A percentile compares a stretch with the other conserved stretches of the same genome.
phyloP scores from a whole-genome alignment of 805 yeast species.

The Kluyveromyces wickerhamii region DNA sequence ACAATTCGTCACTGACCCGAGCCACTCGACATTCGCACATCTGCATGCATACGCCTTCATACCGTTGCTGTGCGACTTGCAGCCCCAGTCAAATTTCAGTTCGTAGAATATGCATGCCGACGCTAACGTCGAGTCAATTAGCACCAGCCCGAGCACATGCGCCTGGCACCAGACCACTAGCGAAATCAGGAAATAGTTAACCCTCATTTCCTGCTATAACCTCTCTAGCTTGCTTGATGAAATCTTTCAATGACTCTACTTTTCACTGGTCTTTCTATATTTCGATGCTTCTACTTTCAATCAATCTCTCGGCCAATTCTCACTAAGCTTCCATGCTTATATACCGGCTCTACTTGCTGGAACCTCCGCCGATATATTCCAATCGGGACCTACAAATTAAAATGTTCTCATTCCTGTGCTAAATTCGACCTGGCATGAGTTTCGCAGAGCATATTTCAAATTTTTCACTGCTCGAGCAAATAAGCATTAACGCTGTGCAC shows the following conservation, averaged over 20 bases:
- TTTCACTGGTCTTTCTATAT: neutral
- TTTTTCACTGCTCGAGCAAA: no score
- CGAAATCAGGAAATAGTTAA: neutral
- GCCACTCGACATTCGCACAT: slow-evolving; percentile 37
- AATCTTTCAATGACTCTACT: neutral
- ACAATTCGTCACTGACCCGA: slow-evolving; percentile 38
- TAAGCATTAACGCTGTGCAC: no score
- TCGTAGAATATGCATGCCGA: slow-evolving; percentile 36
- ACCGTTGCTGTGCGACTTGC: slow-evolving; percentile 30
- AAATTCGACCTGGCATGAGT: no score
- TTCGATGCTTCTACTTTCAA: neutral
- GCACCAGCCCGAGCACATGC: slow-evolving; percentile 11
- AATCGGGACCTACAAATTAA: no score
- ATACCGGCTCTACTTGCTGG: no score
- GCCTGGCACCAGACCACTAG: neutral
- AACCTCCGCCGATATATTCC: no score
- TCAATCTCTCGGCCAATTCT: no score
- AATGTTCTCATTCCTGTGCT: no score
- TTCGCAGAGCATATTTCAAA: no score
- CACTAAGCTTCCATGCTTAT: no score
- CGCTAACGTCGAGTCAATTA: slow-evolving; percentile 34
- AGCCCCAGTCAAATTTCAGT: slow-evolving; percentile 37
- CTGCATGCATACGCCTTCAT: slow-evolving; percentile 33
- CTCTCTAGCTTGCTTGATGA: neutral
- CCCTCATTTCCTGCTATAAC: slow-evolving; percentile 1